Evolutionary conservation across 768 basidiomycete species (phyloP).

Genomic region (Tulasnella sp.): DNA sequence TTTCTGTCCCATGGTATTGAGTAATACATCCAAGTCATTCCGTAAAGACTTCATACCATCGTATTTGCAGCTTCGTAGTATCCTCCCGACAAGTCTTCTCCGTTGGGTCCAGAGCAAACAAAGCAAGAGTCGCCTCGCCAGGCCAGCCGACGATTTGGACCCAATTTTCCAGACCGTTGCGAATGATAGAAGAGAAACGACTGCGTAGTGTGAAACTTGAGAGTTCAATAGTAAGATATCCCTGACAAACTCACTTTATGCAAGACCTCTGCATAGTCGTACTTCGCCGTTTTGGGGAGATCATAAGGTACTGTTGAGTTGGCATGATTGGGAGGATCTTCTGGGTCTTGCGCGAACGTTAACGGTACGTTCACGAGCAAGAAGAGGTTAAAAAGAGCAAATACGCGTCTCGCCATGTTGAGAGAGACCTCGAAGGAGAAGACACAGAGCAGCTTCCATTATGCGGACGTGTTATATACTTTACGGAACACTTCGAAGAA

Average conservation of each 20-base stretch:
- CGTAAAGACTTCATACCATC: conserved; percentile 3
- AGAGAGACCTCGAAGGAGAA: no score
- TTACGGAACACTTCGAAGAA: no score
- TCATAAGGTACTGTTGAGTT: background rate
- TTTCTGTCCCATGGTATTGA: no score
- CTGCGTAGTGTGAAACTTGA: background rate
- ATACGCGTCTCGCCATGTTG: no score
- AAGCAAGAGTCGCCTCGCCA: conserved; percentile 11
- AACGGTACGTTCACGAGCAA: no score
- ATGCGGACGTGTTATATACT: no score
- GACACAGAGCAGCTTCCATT: no score
- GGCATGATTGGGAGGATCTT: conserved; percentile 4
- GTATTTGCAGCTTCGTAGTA: conserved; percentile 11
- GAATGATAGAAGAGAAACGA: conserved; percentile 8
- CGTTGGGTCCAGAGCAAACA: conserved; percentile 8
- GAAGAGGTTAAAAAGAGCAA: no score
- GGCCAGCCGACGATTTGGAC: conserved; percentile 5
- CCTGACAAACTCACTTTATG: background rate
- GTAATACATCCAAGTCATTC: no score
- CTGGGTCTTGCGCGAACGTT: no score
- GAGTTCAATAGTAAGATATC: background rate
- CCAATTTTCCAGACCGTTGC: conserved; percentile 4
- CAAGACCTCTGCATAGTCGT: conserved; percentile 11
- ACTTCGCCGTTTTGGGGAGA: background rate
- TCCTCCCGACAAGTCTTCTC: conserved; percentile 5